A percentile compares a stretch with the other conserved stretches of the same genome.
These are phyloP conservation scores for Discostella stelligeroides DNA, from an alignment of 108 stramenopile species.

Conservation along the genomic window DNA sequence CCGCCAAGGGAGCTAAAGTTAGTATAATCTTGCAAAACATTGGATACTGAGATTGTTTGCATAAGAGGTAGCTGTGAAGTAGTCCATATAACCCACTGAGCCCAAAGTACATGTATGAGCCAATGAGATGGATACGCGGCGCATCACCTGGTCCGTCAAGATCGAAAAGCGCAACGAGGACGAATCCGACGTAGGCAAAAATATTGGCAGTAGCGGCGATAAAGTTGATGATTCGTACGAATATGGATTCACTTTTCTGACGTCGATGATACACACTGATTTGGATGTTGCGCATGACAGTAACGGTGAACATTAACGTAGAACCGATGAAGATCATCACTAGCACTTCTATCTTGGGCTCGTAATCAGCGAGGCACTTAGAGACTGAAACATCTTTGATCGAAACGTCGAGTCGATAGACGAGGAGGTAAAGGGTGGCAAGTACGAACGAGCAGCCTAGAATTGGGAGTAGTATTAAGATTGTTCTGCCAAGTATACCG, in stretches of 20 bases:
- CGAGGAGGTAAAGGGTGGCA: slow-evolving; percentile 24
- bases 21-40: slow-evolving; percentile 28
- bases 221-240: slow-evolving; percentile 29
- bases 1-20: slow-evolving; percentile 20
- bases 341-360: slow-evolving; percentile 28
- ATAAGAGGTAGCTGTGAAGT: slow-evolving; percentile 30
- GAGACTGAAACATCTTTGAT: slow-evolving; percentile 33
- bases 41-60: slow-evolving; percentile 46
- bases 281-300: slow-evolving; percentile 39
- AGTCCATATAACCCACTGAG: slow-evolving; percentile 33
- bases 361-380: slow-evolving; percentile 28
- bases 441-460: slow-evolving; percentile 30
- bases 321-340: slow-evolving; percentile 22
- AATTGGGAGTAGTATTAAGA: slow-evolving; percentile 26
- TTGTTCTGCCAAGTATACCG: slow-evolving; percentile 11
- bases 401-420: slow-evolving; percentile 8
- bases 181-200: slow-evolving; percentile 37
- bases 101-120: slow-evolving; percentile 35
- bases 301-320: slow-evolving; percentile 24
- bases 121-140: slow-evolving; percentile 16
- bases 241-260: slow-evolving; percentile 26
- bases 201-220: slow-evolving; percentile 27
- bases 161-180: slow-evolving; percentile 21
- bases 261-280: slow-evolving; percentile 46
- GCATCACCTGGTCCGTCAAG: slow-evolving; percentile 21